Conservation (phyloP, 1,284 basidiomycete species). For the Schizophyllum amplum region DNA sequence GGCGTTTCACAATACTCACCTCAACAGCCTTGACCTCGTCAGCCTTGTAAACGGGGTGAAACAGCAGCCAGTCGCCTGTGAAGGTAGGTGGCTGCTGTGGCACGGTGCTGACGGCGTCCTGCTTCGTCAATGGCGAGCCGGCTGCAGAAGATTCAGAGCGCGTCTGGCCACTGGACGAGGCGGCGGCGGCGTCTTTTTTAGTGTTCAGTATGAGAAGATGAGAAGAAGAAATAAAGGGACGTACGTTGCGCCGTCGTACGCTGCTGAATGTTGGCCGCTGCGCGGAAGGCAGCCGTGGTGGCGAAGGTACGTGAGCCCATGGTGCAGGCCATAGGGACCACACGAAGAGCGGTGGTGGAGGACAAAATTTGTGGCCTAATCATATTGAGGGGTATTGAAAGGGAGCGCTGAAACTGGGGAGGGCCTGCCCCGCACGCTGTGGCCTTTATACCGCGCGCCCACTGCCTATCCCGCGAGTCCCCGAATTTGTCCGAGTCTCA, state of each 20-base stretch:
- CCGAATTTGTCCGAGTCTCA: neutral
- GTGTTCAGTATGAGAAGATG: neutral
- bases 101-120: slow-evolving; percentile 33
- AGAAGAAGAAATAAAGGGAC: neutral
- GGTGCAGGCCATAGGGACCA: neutral
- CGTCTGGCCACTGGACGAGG: neutral
- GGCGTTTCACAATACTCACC: slow-evolving; percentile 26
- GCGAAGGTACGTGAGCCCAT: neutral
- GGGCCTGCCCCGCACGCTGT: too few relatives aligned
- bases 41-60: slow-evolving; percentile 73
- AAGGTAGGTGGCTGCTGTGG: slow-evolving; percentile 33
- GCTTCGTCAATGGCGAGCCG: slow-evolving; percentile 17
- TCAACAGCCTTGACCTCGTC: slow-evolving; percentile 77
- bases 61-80: slow-evolving; percentile 73
- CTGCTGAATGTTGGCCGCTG: neutral
- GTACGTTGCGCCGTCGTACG: neutral
- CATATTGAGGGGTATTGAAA: neutral
- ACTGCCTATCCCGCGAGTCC: neutral
- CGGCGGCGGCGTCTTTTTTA: too few relatives aligned
- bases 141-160: neutral
- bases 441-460: neutral
- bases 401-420: neutral
- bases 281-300: neutral
- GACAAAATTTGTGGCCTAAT: neutral
- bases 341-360: neutral